Evolutionary conservation across 2,329 filamentous ascomycete genomes (phyloP), one percentile per base, ranked within the genome.

Genomic region (Xenoacremonium recifei): DNA sequence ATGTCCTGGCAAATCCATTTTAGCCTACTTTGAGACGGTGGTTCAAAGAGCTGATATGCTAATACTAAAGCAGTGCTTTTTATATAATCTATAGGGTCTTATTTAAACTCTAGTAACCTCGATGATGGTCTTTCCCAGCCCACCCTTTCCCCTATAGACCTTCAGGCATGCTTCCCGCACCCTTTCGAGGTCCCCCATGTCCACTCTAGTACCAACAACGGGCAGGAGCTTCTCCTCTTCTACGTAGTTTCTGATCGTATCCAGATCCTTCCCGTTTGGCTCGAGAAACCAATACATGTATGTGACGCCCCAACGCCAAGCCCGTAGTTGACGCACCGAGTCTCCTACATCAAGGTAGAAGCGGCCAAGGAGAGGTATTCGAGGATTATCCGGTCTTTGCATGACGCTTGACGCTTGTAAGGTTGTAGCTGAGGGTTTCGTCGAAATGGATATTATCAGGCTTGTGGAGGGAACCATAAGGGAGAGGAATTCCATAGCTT

Each of bases 121-220:
- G 30, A 49, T 35, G 3, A 72, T 66, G 37, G 64, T 57, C 50
- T 71, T 72, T 11, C 68, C 69, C 21, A 71, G 35, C 2, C 66
- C 68, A 2, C 69, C 69, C 37, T 66, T 66, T 11, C 57, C 64
- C 21, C 60, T 56, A 37, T 63, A 64, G 20, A 67, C 55, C 39
- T 65, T 49, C 35, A 62, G 49, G 44, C 66, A 69, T 5, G 61
- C 68, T 38, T 61, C 54, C 39, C 54, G 58, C 9, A 72, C 63
- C 4, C 49, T 60, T 16, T 65, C 54, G 15, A 68, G 51, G 50
- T 72, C 61, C 11, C 45, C 40, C 32, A 71, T 35, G 25, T 62
- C 52, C 10, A 51, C 51, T 20, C 36, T 39, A 21, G 39, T 13
- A 12, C 53, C 53, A 12, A 55, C 47, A 10, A 55, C 44, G n/a